phyloP scores from a whole-genome alignment of 179 eudicot genomes.

The Beta corolliflora region DNA sequence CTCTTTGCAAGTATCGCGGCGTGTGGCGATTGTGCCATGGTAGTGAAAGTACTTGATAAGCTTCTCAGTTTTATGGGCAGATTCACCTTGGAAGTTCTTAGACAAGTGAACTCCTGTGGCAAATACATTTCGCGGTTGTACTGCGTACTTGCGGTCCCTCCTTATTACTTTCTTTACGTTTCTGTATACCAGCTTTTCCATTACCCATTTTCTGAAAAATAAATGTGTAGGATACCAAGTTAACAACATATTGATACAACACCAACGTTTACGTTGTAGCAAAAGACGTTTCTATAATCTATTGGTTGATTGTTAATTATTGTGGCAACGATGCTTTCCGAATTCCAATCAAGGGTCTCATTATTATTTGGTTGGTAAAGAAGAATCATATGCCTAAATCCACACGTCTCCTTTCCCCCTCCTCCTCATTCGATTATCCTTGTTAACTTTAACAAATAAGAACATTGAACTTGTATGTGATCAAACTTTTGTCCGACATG shows the following conservation, averaged over 20 bases:
- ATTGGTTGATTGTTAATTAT: neutral
- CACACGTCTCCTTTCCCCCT: neutral
- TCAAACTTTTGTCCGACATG: too few species aligned
- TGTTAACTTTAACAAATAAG: too few species aligned
- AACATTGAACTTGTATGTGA: too few species aligned
- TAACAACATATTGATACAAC: neutral
- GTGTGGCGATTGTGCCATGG: slow-evolving; percentile 63
- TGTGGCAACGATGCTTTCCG: neutral
- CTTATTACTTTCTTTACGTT: slow-evolving; percentile 58
- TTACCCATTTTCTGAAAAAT: slow-evolving; percentile 68
- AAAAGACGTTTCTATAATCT: neutral
- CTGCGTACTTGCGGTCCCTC: slow-evolving; percentile 72
- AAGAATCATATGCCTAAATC: neutral
- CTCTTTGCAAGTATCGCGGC: slow-evolving; percentile 59
- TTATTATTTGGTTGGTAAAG: neutral
- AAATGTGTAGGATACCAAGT: too few species aligned
- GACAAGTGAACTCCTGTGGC: slow-evolving; percentile 87
- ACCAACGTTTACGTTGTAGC: neutral
- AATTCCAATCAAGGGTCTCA: neutral
- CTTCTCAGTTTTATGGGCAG: slow-evolving; percentile 45
- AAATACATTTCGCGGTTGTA: slow-evolving; percentile 67
- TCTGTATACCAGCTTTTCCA: slow-evolving; percentile 75
- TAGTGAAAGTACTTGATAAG: slow-evolving; percentile 70
- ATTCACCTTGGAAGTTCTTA: slow-evolving; percentile 54
- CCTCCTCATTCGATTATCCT: neutral